Evolutionary conservation across 805 yeast species (phyloP).

Genomic region (Teunomyces tritomae): DNA sequence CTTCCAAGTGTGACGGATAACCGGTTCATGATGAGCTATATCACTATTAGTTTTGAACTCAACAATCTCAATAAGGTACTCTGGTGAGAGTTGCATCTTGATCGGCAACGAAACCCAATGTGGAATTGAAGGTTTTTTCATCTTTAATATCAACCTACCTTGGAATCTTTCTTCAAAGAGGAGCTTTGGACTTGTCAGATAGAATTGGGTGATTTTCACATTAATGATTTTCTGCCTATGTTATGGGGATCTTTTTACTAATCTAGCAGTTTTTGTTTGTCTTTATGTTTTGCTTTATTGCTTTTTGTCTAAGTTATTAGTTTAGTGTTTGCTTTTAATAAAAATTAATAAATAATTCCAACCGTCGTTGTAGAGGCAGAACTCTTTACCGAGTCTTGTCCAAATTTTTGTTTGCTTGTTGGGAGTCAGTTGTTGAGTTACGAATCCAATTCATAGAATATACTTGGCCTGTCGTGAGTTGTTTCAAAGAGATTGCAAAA

Average conservation of each 20-base stretch:
- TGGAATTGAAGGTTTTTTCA: neutral
- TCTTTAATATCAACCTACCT: neutral
- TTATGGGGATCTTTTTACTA: neutral
- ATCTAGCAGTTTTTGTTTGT: neutral
- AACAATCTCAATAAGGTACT: neutral
- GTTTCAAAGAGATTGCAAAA: no score
- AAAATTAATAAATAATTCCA: neutral
- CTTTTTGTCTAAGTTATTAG: neutral
- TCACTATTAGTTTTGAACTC: neutral
- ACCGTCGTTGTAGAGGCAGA: neutral
- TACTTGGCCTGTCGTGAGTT: no score
- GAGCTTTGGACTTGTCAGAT: neutral
- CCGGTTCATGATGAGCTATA: neutral
- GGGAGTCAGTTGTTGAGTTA: no score
- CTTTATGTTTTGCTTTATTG: neutral
- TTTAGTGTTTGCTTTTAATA: neutral
- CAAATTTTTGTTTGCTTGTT: no score
- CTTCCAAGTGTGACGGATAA: slow-evolving; percentile 1
- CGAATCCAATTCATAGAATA: no score
- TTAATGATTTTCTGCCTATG: neutral
- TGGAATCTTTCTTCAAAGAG: neutral
- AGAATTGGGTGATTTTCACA: neutral
- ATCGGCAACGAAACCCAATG: neutral
- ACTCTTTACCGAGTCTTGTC: neutral
- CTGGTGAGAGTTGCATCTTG: neutral